A percentile compares a stretch with the other conserved stretches of the same genome.
Evolutionary conservation across 73 alveolate genomes (phyloP).

Genomic region (Blepharisma japonicum): DNA sequence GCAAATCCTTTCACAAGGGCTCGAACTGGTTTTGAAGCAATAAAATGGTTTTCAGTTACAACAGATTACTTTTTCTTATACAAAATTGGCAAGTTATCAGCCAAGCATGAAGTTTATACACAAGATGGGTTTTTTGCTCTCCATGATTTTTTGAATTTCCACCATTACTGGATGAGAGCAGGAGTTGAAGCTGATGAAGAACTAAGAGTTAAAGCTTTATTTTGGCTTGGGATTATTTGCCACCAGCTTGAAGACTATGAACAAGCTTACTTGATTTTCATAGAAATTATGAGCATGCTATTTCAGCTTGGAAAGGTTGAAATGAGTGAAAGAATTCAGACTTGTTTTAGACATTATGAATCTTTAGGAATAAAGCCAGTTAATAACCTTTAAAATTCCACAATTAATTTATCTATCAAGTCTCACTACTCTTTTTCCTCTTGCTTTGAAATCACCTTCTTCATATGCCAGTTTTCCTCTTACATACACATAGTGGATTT

Average conservation of each 20-base stretch:
- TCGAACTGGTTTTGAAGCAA: background rate
- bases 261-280: background rate
- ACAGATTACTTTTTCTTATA: background rate
- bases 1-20: background rate
- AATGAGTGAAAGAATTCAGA: constrained; percentile 19
- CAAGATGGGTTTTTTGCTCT: constrained; percentile 19
- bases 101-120: background rate
- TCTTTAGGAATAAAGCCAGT: background rate
- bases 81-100: constrained; percentile 19
- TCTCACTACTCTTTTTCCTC: background rate
- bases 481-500: background rate
- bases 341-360: background rate
- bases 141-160: constrained; percentile 18
- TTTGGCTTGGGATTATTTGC: constrained; percentile 19
- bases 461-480: constrained; percentile 22
- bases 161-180: constrained; percentile 24
- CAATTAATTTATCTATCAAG: too few relatives aligned
- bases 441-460: background rate
- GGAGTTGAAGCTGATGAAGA: constrained; percentile 24
- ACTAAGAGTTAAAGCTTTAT: background rate
- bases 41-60: constrained; percentile 17
- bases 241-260: background rate
- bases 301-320: constrained; percentile 16
- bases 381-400: too few relatives aligned
- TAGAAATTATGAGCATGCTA: constrained; percentile 1